Conservation (phyloP, 2,329 filamentous ascomycete species). For the Arachnopeziza araneosa region DNA sequence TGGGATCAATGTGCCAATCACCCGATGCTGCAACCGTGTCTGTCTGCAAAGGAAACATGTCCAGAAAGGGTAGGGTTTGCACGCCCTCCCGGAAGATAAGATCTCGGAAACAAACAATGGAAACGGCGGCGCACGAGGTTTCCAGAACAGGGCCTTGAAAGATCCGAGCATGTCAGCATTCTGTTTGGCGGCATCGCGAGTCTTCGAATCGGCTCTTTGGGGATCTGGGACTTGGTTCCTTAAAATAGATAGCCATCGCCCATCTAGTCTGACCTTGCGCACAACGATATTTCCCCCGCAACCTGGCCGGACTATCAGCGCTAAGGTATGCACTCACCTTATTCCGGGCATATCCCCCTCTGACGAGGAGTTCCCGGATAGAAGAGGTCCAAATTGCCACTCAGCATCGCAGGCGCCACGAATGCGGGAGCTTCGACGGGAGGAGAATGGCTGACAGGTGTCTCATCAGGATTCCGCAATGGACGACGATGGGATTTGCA, state of each 20-base stretch:
- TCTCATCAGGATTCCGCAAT: too few relatives aligned
- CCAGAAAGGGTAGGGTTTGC: not conserved
- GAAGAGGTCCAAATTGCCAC: not conserved
- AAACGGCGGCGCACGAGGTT: too few relatives aligned
- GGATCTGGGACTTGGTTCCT: too few relatives aligned
- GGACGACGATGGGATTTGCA: too few relatives aligned
- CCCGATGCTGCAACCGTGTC: not conserved
- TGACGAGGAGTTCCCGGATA: not conserved
- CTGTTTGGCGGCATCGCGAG: too few relatives aligned
- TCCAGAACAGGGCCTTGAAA: too few relatives aligned
- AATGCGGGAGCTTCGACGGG: not conserved
- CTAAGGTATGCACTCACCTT: slow-evolving; percentile 1
- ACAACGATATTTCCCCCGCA: too few relatives aligned
- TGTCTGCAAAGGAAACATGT: not conserved
- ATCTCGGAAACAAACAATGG: not conserved
- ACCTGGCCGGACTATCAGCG: not conserved
- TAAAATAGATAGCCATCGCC: not conserved
- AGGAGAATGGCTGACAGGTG: too few relatives aligned
- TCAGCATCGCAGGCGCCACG: not conserved
- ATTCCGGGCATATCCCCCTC: not conserved
- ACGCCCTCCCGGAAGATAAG: not conserved
- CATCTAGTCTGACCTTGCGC: not conserved
- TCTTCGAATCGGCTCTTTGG: too few relatives aligned
- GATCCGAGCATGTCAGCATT: too few relatives aligned
- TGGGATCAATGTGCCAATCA: not conserved